These are phyloP conservation scores for Tylopilus vinaceipallidus DNA, from an alignment of 768 basidiomycete genomes.

Conservation along the genomic window DNA sequence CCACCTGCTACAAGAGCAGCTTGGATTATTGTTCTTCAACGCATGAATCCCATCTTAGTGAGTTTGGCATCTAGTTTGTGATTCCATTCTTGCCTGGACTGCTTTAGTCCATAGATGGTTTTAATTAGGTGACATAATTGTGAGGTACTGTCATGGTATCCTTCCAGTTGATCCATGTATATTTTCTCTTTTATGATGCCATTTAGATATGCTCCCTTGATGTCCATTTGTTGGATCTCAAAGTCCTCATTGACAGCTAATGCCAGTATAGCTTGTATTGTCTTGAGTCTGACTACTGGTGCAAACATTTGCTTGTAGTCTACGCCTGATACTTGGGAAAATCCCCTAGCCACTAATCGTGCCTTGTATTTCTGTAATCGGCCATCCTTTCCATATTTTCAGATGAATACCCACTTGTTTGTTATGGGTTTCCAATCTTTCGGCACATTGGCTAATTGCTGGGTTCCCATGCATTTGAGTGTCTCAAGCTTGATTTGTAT, in stretches of 20 bases:
- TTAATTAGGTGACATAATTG: too few relatives aligned
- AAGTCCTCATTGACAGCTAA: not conserved
- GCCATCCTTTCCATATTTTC: slow-evolving; percentile 3
- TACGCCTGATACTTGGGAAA: slow-evolving; percentile 36
- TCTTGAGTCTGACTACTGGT: not conserved
- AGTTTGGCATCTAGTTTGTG: too few relatives aligned
- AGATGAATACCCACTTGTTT: not conserved
- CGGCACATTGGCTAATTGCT: too few relatives aligned
- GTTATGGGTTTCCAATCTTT: too few relatives aligned
- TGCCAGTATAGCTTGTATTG: not conserved
- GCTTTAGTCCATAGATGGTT: too few relatives aligned
- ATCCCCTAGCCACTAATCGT: slow-evolving; percentile 37
- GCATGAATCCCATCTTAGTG: too few relatives aligned
- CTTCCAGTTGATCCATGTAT: not conserved
- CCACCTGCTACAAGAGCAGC: too few relatives aligned
- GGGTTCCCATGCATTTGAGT: too few relatives aligned
- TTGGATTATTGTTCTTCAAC: too few relatives aligned
- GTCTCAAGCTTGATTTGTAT: too few relatives aligned
- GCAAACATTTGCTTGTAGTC: slow-evolving; percentile 19
- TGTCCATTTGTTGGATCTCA: slow-evolving; percentile 6
- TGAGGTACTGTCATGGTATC: not conserved
- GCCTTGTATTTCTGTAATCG: slow-evolving; percentile 27
- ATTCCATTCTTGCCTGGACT: too few relatives aligned
- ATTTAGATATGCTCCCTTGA: not conserved
- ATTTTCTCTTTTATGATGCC: not conserved